phyloP scores from a whole-genome alignment of 495 filamentous ascomycete genomes.

The Lasiosphaeria ovina region DNA sequence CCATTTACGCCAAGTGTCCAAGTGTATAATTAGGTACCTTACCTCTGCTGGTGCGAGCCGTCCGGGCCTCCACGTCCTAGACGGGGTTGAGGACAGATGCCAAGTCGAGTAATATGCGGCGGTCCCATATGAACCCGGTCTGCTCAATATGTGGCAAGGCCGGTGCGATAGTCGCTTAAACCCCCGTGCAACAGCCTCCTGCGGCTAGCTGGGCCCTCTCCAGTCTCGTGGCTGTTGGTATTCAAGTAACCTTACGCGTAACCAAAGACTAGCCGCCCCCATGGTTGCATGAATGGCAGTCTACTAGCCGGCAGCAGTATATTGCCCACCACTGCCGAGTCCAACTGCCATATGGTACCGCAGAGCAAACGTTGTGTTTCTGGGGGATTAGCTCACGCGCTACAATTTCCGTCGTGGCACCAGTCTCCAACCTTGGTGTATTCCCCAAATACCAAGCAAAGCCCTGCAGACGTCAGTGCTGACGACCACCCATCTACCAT shows the following conservation, averaged over 20 bases:
- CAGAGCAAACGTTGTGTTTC: slow-evolving; percentile 1
- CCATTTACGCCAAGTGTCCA: too few relatives aligned
- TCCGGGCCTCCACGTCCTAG: neutral
- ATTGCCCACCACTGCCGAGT: slow-evolving; percentile 22
- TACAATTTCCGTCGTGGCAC: slow-evolving; percentile 3
- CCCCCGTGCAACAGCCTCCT: neutral
- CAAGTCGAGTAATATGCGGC: neutral
- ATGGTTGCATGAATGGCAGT: slow-evolving; percentile 16
- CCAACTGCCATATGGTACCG: slow-evolving; percentile 19
- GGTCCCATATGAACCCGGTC: slow-evolving; percentile 20
- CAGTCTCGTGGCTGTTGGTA: neutral
- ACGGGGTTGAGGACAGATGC: too few relatives aligned
- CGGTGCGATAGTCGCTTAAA: slow-evolving; percentile 1
- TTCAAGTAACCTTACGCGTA: slow-evolving; percentile 7
- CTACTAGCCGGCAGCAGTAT: slow-evolving; percentile 9
- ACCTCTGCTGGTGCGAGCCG: neutral
- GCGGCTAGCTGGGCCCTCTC: neutral
- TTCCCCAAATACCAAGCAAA: slow-evolving; percentile 12
- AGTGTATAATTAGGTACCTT: neutral
- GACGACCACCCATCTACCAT: neutral
- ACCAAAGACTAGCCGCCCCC: slow-evolving; percentile 1
- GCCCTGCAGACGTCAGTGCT: neutral
- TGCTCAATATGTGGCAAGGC: slow-evolving; percentile 8
- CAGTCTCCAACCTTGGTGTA: slow-evolving; percentile 1
- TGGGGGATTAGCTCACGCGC: slow-evolving; percentile 10